Base-by-base conservation (phyloP, 208 protist species). In the Porcisia deanei region DNA sequence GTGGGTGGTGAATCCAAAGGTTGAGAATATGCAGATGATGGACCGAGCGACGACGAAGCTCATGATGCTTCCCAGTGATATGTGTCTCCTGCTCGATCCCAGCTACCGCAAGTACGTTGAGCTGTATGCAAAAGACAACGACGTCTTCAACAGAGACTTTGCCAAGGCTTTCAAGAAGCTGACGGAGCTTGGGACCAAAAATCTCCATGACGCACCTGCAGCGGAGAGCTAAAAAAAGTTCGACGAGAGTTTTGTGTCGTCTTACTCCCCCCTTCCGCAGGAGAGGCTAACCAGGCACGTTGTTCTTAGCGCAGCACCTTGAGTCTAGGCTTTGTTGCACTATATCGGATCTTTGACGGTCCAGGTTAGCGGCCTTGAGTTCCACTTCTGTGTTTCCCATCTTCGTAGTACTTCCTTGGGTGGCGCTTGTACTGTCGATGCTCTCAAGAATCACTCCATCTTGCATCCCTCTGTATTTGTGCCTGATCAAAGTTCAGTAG, bases 31-130 rank as follows among this genome's bases (percentile, higher is more conserved):
- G 71, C 94, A 98, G 84, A 96, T 95, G 81, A 91, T 89, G 85
- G 94, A 98, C 75, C 73, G 71, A 25, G 74, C 81, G 20, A 94
- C 90, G 34, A 91, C 85, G 52, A 85, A 87, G 49, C 82, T 98
- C 6, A 99, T 99, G 95, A 99, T 99, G 97, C 88, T 98, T 16
- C 94, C 95, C 18, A 59, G 94, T 39, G 97, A 99, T 69, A 83
- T 98, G 55, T 84, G 85, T 37, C 82, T 98, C 52, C 59, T 97
- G 9, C 70, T 95, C 7, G 96, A 98, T 75, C 86, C 90, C 67
- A 80, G 79, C 43, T 97, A 98, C 85, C 79, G 70, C 22, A 87
- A 87, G 80, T 94, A 88, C 71, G 96, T 95, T 10, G 86, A 98
- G 55, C 64, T 82, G 34, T 98, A 98, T 84, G 95, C 96, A 7